Evolutionary conservation across 2,329 filamentous ascomycete genomes (phyloP).

Genomic region (Ceratocystis colombiana): DNA sequence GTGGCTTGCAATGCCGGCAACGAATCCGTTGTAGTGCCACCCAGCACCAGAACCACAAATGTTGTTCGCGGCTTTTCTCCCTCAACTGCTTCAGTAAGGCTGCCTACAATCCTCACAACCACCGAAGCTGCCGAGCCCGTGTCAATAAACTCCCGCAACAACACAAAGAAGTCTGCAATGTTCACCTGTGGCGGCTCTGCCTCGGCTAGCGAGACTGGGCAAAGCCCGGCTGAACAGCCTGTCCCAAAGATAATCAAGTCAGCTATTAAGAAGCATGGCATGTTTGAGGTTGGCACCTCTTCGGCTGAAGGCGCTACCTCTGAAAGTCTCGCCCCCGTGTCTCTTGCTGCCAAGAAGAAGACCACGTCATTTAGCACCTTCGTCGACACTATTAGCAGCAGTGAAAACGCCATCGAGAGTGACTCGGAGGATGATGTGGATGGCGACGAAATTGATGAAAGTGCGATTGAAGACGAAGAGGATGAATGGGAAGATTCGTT

Average conservation of each 20-base stretch:
- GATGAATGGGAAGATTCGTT: conserved; percentile 57
- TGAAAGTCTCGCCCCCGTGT: conserved; percentile 30
- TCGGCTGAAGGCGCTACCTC: conserved; percentile 72
- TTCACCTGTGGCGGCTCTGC: conserved; percentile 73
- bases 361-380: conserved; percentile 72
- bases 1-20: conserved; percentile 34
- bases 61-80: conserved; percentile 73
- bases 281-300: conserved; percentile 46
- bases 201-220: conserved; percentile 53
- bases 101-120: conserved; percentile 14
- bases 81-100: conserved; percentile 33
- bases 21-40: neutral
- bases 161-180: conserved; percentile 52
- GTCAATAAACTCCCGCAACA: conserved; percentile 50
- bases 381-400: conserved; percentile 57
- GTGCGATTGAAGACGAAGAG: conserved; percentile 65
- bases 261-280: conserved; percentile 31
- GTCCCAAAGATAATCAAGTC: conserved; percentile 31
- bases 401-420: conserved; percentile 40
- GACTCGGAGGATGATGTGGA: conserved; percentile 52
- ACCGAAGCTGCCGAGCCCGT: conserved; percentile 32
- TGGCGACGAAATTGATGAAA: conserved; percentile 66
- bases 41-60: conserved; percentile 13
- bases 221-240: conserved; percentile 36
- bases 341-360: conserved; percentile 51